Conservation (phyloP, 345 rosid genomes). For the Adansonia digitata region DNA sequence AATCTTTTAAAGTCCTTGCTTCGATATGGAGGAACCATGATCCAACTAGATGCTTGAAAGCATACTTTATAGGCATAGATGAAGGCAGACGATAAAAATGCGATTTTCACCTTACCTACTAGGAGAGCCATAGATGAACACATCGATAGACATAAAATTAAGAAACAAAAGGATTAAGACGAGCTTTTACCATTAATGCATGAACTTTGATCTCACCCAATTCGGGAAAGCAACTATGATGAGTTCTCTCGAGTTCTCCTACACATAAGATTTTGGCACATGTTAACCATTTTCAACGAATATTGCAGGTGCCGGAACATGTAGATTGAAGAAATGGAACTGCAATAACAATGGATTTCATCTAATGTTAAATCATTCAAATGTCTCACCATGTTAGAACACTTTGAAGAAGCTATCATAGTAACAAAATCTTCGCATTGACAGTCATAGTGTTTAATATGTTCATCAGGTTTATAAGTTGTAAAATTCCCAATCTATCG, state of each 20-base stretch:
- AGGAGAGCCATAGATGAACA: background rate
- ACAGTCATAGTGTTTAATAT: background rate
- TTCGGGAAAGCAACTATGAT: constrained; percentile 37
- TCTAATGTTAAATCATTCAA: background rate
- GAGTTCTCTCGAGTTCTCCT: constrained; percentile 53
- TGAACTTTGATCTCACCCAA: constrained; percentile 43
- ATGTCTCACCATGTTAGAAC: background rate
- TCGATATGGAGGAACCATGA: constrained; percentile 39
- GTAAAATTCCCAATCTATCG: background rate
- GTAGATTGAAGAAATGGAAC: background rate
- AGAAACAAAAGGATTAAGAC: background rate
- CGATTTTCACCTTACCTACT: constrained; percentile 38
- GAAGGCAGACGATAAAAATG: constrained; percentile 43
- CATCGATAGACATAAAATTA: background rate
- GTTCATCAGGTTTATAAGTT: background rate
- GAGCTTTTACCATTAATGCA: constrained; percentile 43
- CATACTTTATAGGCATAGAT: constrained; percentile 41
- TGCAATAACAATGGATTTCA: background rate
- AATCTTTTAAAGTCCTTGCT: constrained; percentile 22
- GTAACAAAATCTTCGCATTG: background rate
- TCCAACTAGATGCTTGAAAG: constrained; percentile 33
- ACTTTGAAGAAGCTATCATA: background rate
- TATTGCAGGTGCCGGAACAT: background rate
- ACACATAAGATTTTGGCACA: constrained; percentile 16
- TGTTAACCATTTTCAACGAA: background rate